Percentiles rank a stretch among this genome's conserved stretches.
Conservation (phyloP, 73 alveolate genomes). For the Breviolum minutum region DNA sequence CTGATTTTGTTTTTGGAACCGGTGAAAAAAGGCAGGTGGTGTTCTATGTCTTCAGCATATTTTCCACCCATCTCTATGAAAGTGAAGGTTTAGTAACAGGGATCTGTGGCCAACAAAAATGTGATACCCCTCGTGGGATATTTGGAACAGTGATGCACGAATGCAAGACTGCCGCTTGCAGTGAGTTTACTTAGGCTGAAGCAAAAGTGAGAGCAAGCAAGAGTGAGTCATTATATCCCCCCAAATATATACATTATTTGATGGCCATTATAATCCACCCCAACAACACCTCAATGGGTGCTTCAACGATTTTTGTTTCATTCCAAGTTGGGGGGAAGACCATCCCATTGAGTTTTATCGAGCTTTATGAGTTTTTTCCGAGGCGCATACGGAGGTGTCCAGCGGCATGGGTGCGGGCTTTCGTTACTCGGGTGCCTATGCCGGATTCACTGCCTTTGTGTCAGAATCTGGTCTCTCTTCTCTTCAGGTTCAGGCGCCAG, state of each 20-base stretch:
- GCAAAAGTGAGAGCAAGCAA: too few relatives aligned
- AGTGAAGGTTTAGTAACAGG: too few relatives aligned
- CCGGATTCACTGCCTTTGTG: neutral
- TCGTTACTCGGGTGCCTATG: neutral
- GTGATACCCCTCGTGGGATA: too few relatives aligned
- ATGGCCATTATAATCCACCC: neutral
- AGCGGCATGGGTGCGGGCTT: neutral
- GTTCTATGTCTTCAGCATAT: too few relatives aligned
- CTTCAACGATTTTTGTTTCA: neutral
- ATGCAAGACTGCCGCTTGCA: too few relatives aligned
- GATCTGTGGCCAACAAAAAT: too few relatives aligned
- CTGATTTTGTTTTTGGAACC: too few relatives aligned
- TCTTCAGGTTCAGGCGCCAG: neutral
- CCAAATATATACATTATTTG: neutral
- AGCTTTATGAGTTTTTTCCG: neutral
- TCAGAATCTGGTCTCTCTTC: neutral
- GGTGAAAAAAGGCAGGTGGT: too few relatives aligned
- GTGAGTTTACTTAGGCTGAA: too few relatives aligned
- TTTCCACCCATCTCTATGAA: too few relatives aligned
- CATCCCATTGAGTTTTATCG: neutral
- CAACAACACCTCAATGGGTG: neutral
- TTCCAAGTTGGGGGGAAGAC: neutral
- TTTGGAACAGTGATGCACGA: too few relatives aligned
- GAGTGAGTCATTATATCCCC: too few relatives aligned
- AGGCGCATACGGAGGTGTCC: neutral